These are phyloP conservation scores for Mucuna pruriens DNA, from an alignment of 306 rosid species.

Conservation along the genomic window DNA sequence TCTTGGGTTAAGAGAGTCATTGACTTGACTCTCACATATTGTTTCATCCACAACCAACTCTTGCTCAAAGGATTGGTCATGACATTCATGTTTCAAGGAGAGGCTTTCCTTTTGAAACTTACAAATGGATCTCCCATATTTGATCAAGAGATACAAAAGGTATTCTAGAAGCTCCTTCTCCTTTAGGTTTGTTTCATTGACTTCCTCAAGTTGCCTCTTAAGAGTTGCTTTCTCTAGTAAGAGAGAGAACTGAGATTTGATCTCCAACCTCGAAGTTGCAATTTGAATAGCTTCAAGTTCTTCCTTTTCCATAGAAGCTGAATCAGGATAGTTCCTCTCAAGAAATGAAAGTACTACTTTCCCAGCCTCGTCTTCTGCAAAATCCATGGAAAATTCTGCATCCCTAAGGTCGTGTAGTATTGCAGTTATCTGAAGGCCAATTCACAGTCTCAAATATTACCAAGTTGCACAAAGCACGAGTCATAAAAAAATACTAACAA, in stretches of 20 bases:
- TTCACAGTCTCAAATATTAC: background rate
- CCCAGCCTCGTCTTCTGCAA: constrained; percentile 59
- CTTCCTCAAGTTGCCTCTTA: constrained; percentile 36
- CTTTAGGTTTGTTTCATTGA: constrained; percentile 22
- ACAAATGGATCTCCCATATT: constrained; percentile 41
- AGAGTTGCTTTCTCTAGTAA: constrained; percentile 55
- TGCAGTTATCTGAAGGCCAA: constrained; percentile 56
- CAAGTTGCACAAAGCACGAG: background rate
- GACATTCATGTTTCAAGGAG: constrained; percentile 7
- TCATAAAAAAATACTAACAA: background rate
- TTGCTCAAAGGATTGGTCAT: constrained; percentile 20
- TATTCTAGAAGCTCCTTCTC: constrained; percentile 50
- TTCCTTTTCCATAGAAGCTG: constrained; percentile 37
- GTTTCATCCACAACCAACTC: constrained; percentile 22
- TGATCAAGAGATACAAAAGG: constrained; percentile 52
- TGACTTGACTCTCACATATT: constrained; percentile 29
- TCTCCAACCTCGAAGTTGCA: constrained; percentile 52
- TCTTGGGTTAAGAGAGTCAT: constrained; percentile 4
- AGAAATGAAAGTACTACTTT: constrained; percentile 44
- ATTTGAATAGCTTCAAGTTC: constrained; percentile 56
- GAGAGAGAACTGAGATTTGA: constrained; percentile 40
- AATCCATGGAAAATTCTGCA: constrained; percentile 47
- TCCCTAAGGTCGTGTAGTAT: constrained; percentile 49
- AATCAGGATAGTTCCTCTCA: constrained; percentile 39
- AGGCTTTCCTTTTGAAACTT: constrained; percentile 25